phyloP scores from a whole-genome alignment of 768 basidiomycete species.

The Amanita fuliginea region DNA sequence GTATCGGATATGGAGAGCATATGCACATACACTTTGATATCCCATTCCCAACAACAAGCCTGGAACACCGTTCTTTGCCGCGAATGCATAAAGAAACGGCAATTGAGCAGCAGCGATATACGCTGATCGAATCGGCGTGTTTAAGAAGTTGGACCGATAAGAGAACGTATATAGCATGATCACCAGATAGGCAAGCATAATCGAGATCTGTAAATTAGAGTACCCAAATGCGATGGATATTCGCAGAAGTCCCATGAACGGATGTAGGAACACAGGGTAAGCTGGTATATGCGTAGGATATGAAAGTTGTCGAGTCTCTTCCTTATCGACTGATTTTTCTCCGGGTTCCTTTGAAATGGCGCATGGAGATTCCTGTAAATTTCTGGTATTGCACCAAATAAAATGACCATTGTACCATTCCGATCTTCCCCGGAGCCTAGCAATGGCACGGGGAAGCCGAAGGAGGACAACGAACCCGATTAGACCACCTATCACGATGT shows the following conservation, averaged over 20 bases:
- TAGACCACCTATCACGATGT: constrained; percentile 35
- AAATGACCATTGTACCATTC: constrained; percentile 48
- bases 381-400: constrained; percentile 19
- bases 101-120: constrained; percentile 50
- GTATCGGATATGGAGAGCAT: background rate
- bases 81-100: constrained; percentile 51
- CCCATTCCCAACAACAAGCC: constrained; percentile 46
- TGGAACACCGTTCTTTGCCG: constrained; percentile 59
- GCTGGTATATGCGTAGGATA: constrained; percentile 41
- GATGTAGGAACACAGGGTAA: constrained; percentile 32
- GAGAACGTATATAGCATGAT: constrained; percentile 36
- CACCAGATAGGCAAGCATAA: constrained; percentile 36
- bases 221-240: constrained; percentile 33
- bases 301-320: constrained; percentile 13
- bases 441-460: constrained; percentile 38
- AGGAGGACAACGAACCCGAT: constrained; percentile 28
- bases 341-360: constrained; percentile 20
- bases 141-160: constrained; percentile 40
- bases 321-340: constrained; percentile 17
- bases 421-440: constrained; percentile 36
- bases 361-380: constrained; percentile 4
- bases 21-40: constrained; percentile 47
- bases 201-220: constrained; percentile 34
- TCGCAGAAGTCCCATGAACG: constrained; percentile 28
- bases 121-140: constrained; percentile 35